phyloP scores from a whole-genome alignment of 768 basidiomycete genomes.

The Serendipita sp. region DNA sequence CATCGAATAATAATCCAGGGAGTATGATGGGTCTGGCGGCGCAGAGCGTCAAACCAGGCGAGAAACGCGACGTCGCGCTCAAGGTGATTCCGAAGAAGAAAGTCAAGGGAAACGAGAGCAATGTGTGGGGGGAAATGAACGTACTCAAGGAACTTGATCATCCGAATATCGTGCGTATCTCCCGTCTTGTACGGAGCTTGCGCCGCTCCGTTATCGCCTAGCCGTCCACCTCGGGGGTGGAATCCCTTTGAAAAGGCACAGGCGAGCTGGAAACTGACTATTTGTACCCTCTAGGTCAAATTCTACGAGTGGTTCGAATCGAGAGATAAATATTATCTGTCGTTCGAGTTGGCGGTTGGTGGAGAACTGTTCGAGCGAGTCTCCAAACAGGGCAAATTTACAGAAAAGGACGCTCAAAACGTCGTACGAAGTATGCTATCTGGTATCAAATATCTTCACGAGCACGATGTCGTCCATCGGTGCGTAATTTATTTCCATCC shows the following conservation, averaged over 20 bases:
- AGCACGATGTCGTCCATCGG: conserved; percentile 87
- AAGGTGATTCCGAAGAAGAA: conserved; percentile 94
- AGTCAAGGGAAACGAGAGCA: conserved; percentile 77
- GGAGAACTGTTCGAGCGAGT: conserved; percentile 93
- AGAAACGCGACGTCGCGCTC: conserved; percentile 46
- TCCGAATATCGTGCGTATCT: conserved; percentile 64
- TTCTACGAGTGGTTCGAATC: conserved; percentile 97
- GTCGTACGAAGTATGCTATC: conserved; percentile 71
- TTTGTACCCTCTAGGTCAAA: too few species aligned
- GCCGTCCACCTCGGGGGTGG: not conserved
- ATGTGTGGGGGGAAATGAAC: conserved; percentile 88
- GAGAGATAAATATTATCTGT: conserved; percentile 84
- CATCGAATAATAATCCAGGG: not conserved
- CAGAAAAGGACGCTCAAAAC: conserved; percentile 74
- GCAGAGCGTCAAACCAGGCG: conserved; percentile 8
- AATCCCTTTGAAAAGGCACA: too few species aligned
- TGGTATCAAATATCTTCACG: conserved; percentile 79
- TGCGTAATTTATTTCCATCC: too few species aligned
- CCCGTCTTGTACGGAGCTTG: not conserved
- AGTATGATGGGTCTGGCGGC: not conserved
- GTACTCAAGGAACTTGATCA: conserved; percentile 82
- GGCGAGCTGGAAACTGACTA: not conserved
- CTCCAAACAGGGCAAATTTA: conserved; percentile 73
- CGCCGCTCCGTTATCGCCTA: conserved; percentile 9
- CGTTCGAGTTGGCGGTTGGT: conserved; percentile 84